phyloP scores from a whole-genome alignment of 345 rosid genomes.

The Populus tremula region DNA sequence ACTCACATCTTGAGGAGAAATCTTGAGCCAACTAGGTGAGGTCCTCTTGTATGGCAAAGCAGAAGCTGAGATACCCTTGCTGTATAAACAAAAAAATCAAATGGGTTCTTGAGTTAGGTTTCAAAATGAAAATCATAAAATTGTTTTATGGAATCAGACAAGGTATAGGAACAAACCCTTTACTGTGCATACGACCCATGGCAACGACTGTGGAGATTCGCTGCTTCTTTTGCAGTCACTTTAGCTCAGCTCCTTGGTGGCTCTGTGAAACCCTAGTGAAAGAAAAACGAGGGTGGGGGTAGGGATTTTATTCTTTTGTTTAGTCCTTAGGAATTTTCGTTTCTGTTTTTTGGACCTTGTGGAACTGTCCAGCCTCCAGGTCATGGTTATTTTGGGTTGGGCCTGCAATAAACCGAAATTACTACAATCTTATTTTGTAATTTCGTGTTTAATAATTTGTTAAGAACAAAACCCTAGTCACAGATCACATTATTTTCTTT shows the following conservation, averaged over 20 bases:
- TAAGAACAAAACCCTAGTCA: too few species aligned
- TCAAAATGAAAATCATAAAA: neutral
- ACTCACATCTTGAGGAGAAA: constrained; percentile 54
- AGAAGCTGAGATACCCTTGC: constrained; percentile 84
- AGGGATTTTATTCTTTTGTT: neutral
- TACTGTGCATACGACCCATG: constrained; percentile 88
- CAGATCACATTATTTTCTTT: too few species aligned
- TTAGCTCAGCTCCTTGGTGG: neutral
- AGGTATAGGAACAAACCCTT: constrained; percentile 39
- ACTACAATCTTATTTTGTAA: neutral
- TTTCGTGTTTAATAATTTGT: too few species aligned
- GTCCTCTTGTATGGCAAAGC: constrained; percentile 86
- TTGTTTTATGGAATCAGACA: neutral
- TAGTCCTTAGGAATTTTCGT: neutral
- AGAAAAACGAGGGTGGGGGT: neutral
- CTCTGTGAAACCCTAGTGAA: neutral
- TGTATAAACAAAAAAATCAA: constrained; percentile 4
- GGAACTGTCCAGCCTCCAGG: neutral
- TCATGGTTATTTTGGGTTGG: neutral
- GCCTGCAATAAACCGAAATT: neutral
- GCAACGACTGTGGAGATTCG: neutral
- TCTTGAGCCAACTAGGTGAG: constrained; percentile 77
- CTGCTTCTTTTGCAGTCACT: neutral
- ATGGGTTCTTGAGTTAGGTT: neutral
- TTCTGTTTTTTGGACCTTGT: neutral